Evolutionary conservation across 2,329 filamentous ascomycete species (phyloP).

Genomic region (Fusarium coffeatum): DNA sequence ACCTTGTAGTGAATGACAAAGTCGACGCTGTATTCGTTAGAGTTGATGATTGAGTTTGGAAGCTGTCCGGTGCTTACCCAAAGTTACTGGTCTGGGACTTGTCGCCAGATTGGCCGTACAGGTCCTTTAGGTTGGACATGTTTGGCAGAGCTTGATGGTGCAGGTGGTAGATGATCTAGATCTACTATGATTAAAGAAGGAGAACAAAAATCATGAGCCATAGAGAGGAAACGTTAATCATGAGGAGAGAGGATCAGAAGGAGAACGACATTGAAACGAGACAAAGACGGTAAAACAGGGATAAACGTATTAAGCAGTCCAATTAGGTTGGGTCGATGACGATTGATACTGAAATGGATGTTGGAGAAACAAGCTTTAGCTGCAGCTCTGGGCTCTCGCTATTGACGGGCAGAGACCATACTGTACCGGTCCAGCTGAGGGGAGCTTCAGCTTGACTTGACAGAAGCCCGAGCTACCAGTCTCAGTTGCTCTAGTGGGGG

Average conservation of each 20-base stretch:
- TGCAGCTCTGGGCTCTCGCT: conserved; percentile 8
- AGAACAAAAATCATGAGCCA: background rate
- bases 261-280: conserved; percentile 3
- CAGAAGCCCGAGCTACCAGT: background rate
- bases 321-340: conserved; percentile 37
- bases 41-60: background rate
- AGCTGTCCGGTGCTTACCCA: conserved; percentile 49
- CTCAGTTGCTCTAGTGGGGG: conserved; percentile 9
- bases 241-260: background rate
- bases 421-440: conserved; percentile 3
- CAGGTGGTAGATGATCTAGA: conserved; percentile 7
- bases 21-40: conserved; percentile 72
- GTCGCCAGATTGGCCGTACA: conserved; percentile 49
- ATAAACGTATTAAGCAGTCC: conserved; percentile 23
- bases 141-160: conserved; percentile 8
- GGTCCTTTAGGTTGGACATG: conserved; percentile 52
- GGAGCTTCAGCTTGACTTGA: conserved; percentile 22
- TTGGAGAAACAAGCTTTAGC: conserved; percentile 44
- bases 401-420: background rate
- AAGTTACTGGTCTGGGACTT: conserved; percentile 53
- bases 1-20: conserved; percentile 88
- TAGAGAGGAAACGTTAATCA: background rate
- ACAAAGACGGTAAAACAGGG: conserved; percentile 31
- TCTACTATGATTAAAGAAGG: background rate
- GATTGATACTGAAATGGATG: conserved; percentile 14